Evolutionary conservation across 192 early-diverging fungal species (phyloP), one percentile per base, ranked within the genome.

Genomic region (Umbelopsis ramanniana): DNA sequence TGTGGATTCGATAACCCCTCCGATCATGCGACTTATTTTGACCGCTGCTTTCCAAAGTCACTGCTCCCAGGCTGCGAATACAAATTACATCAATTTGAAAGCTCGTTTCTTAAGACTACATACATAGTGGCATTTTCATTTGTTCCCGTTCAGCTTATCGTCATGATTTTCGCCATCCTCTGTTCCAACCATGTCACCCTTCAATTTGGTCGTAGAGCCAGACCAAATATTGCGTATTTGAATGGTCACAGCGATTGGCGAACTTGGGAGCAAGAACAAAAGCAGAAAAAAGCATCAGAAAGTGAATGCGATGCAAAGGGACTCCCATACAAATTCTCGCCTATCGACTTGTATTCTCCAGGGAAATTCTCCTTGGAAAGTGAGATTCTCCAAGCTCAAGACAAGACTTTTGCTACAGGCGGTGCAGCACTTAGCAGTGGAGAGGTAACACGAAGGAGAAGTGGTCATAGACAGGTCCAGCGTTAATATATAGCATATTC

Each of bases 111-210:
- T 46, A 54, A 17, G 11, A 74, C 33, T 0, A 63, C 63, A 4
- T 80, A 72, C 66, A 79, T 76, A 2, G 46, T 46, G 3, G 45
- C 72, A 17, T 80, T 83, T 63, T 29, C 72, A 3, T 19, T 83
- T 21, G 72, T 74, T 2, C 79, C 76, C 2, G 9, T 83, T 14
- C 82, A 83, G 3, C 4, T 83, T 2, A 46, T 74, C 17, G 70
- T 83, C 9, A 83, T 83, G 72, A 45, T 83, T 15, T 35, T 46
- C 0, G 52, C 78, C 4, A 46, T 83, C 5, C 55, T 83, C 2
- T 80, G 78, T 52, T 76, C 82, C 9, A 80, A 80, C 40, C 82
- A 83, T 68, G 72, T 83, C 15, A 55, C 52, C 2, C 57, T 52
- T 21, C 45, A 35, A 67, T 73, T 73, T 52, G 72, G 72, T 37